Conservation (phyloP, 2,329 filamentous ascomycete species). For the Penicillium aurantiogriseum region DNA sequence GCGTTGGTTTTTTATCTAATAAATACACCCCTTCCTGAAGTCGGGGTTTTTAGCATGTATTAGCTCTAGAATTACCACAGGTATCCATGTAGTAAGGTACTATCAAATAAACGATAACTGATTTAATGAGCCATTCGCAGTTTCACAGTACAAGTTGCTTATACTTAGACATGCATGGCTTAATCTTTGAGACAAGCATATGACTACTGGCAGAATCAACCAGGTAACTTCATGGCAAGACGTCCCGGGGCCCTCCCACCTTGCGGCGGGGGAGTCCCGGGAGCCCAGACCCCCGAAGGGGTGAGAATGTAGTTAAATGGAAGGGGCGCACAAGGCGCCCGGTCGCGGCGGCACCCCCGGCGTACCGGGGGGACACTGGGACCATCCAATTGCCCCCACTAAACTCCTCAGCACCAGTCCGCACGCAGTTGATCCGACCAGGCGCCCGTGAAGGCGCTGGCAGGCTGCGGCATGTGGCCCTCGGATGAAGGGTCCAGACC, state of each 20-base stretch:
- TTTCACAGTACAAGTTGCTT: too few species aligned
- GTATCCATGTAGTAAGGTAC: too few species aligned
- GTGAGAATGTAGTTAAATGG: too few species aligned
- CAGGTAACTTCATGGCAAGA: constrained; percentile 1
- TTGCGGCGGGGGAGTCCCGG: neutral
- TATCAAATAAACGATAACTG: too few species aligned
- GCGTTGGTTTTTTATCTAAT: constrained; percentile 2
- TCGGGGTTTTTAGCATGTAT: neutral
- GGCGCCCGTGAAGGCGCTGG: neutral
- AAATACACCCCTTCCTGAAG: constrained; percentile 1
- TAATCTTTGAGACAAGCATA: constrained; percentile 3
- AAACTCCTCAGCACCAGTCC: constrained; percentile 6
- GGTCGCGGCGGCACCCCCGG: too few species aligned
- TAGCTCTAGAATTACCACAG: too few species aligned
- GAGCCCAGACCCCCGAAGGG: neutral
- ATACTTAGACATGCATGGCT: constrained; percentile 1
- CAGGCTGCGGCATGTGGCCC: constrained; percentile 3
- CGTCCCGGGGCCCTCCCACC: neutral
- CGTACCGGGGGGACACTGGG: too few species aligned
- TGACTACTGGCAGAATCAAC: constrained; percentile 5
- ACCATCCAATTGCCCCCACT: constrained; percentile 2
- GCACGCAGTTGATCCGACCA: neutral
- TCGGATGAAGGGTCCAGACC: constrained; percentile 4
- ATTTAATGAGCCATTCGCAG: too few species aligned
- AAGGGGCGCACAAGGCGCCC: too few species aligned